These are phyloP conservation scores for Astrephomene gubernaculifera DNA, from an alignment of 139 green algal species.

Conservation along the genomic window DNA sequence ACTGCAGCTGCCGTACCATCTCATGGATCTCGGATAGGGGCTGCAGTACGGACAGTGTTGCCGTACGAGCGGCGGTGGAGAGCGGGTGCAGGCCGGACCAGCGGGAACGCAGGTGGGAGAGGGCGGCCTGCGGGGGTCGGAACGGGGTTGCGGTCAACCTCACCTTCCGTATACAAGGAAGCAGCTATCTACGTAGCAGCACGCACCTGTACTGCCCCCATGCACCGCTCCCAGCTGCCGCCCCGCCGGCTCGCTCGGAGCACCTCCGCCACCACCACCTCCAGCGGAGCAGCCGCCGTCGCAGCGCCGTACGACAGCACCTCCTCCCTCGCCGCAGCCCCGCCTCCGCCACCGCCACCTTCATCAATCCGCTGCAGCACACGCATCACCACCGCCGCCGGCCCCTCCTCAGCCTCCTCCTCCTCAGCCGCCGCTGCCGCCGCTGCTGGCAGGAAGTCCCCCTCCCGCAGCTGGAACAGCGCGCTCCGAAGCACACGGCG, in stretches of 20 bases:
- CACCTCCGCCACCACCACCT: conserved; percentile 29
- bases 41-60: conserved; percentile 22
- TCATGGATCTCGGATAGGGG: conserved; percentile 33
- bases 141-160: no score
- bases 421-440: neutral
- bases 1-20: conserved; percentile 1
- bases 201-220: neutral
- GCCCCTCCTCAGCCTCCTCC: neutral
- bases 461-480: conserved; percentile 7
- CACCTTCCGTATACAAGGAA: no score
- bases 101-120: neutral
- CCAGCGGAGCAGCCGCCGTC: conserved; percentile 20
- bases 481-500: conserved; percentile 1
- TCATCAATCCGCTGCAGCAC: neutral
- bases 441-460: neutral
- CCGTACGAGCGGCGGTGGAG: neutral
- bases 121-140: neutral
- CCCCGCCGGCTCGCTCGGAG: neutral
- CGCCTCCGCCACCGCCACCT: neutral
- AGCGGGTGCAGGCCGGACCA: conserved; percentile 35
- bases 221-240: conserved; percentile 32
- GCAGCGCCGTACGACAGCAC: neutral
- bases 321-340: no score
- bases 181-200: no score
- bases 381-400: conserved; percentile 4